Evolutionary conservation across 257 asterid species (phyloP), one percentile per base, ranked within the genome.

Genomic region (Przewalskia tangutica): DNA sequence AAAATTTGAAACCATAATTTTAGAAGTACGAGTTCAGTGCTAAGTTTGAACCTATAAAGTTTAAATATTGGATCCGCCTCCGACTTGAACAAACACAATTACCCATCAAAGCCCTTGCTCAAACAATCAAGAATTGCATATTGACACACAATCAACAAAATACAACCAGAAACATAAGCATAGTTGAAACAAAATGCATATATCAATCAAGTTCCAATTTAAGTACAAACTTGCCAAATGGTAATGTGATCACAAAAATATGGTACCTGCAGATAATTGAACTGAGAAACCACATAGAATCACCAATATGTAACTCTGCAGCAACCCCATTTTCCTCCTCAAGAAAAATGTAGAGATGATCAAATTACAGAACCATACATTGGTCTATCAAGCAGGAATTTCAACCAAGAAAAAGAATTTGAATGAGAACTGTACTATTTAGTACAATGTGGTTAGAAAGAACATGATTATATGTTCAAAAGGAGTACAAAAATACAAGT

Each of bases 241-340:
- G n/a, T 17, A 36, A 13, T 77, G 80, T 0, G 80, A 77, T 73
- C 54, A 83, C 66, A 27, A 27, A 27, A 27, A 27, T 27, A n/a
- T 84, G 77, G 84, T 87, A 95, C 98, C 98, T 87, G 92, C 86
- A 90, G 94, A 90, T 90, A 89, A 89, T 82, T 87, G 96, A 80
- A 89, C 73, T 60, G 84, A 76, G 62, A 87, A 82, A 78, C 81
- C 84, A 73, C 81, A 75, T 63, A 91, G 83, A 80, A 91, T 44
- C 64, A 89, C 53, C 77, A 82, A 82, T 60, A 83, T 27, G 81
- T 87, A 85, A 71, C 84, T 79, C 85, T 82, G 68, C 84, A 71
- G 84, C 85, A 88, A 76, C 90, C 84, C 87, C 98, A 95, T 95
- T 44, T 81, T 82, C 82, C 81, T 27, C 77, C 75, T 53, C 86